phyloP scores from a whole-genome alignment of 352 stramenopile genomes.

The Elongisporangium senticosum region DNA sequence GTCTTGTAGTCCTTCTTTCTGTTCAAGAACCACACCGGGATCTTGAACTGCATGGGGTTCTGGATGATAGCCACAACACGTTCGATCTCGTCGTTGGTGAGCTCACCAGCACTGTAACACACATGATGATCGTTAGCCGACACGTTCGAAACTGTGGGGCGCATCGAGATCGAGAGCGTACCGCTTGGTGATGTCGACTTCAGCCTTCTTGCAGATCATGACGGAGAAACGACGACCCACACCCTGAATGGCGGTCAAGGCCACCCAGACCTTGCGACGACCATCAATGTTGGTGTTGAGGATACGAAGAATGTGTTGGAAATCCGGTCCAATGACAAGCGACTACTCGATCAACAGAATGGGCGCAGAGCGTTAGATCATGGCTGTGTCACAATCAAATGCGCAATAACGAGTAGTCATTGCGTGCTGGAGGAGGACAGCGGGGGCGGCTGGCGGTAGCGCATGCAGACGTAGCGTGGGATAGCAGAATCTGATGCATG shows the following conservation, averaged over 20 bases:
- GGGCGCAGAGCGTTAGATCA: slow-evolving; percentile 8
- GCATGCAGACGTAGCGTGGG: background rate
- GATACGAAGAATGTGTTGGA: slow-evolving; percentile 99
- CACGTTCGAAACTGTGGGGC: background rate
- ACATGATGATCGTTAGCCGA: background rate
- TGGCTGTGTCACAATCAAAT: background rate
- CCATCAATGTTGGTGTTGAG: slow-evolving; percentile 99
- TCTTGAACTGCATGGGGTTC: slow-evolving; percentile 99
- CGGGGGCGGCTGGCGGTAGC: background rate
- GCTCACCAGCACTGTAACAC: slow-evolving; percentile 87
- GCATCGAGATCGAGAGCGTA: slow-evolving; percentile 8
- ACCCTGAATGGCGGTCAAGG: slow-evolving; percentile 82
- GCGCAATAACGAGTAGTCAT: background rate
- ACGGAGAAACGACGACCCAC: slow-evolving; percentile 82
- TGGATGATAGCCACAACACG: slow-evolving; percentile 99
- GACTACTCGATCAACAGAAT: slow-evolving; percentile 31
- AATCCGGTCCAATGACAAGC: slow-evolving; percentile 93
- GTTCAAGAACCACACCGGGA: slow-evolving; percentile 99
- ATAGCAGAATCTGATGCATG: background rate
- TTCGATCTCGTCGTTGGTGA: slow-evolving; percentile 99
- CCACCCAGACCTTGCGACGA: slow-evolving; percentile 91
- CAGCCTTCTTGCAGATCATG: slow-evolving; percentile 99
- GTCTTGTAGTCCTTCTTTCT: slow-evolving; percentile 99
- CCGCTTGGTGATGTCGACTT: slow-evolving; percentile 98
- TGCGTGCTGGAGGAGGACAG: background rate